Evolutionary conservation across 495 filamentous ascomycete species (phyloP).

Genomic region (Daldinia concentrica): DNA sequence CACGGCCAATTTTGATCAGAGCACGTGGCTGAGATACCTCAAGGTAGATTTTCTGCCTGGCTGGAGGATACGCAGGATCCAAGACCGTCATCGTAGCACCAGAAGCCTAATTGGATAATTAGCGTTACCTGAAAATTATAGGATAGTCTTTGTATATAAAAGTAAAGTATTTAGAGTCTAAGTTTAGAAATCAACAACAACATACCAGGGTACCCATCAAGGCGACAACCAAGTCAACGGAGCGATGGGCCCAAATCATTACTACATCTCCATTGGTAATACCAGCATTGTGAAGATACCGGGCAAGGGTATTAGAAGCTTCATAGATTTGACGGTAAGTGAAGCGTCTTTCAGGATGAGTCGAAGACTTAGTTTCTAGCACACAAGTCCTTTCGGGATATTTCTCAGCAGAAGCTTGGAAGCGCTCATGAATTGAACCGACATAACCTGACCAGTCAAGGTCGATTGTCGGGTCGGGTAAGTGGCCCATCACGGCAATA

Average conservation of each 20-base stretch:
- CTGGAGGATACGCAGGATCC: constrained; percentile 88
- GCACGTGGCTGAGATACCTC: constrained; percentile 86
- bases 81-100: constrained; percentile 83
- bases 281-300: constrained; percentile 77
- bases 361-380: constrained; percentile 76
- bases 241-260: constrained; percentile 89
- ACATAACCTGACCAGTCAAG: constrained; percentile 85
- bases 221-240: constrained; percentile 75
- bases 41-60: constrained; percentile 88
- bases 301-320: constrained; percentile 80
- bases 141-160: background rate
- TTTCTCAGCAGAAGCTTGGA: constrained; percentile 68
- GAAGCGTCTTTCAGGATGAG: constrained; percentile 70
- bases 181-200: background rate
- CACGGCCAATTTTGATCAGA: constrained; percentile 81
- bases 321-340: constrained; percentile 91
- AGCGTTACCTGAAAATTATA: constrained; percentile 27
- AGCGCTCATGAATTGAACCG: constrained; percentile 75
- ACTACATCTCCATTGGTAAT: constrained; percentile 85
- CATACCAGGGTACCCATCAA: constrained; percentile 67
- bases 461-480: constrained; percentile 80
- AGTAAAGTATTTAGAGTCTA: background rate
- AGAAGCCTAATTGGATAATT: constrained; percentile 48
- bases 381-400: constrained; percentile 85
- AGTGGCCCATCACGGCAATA: constrained; percentile 26